Base-by-base conservation (phyloP, 331 rosid genomes). In the Telfairia occidentalis region DNA sequence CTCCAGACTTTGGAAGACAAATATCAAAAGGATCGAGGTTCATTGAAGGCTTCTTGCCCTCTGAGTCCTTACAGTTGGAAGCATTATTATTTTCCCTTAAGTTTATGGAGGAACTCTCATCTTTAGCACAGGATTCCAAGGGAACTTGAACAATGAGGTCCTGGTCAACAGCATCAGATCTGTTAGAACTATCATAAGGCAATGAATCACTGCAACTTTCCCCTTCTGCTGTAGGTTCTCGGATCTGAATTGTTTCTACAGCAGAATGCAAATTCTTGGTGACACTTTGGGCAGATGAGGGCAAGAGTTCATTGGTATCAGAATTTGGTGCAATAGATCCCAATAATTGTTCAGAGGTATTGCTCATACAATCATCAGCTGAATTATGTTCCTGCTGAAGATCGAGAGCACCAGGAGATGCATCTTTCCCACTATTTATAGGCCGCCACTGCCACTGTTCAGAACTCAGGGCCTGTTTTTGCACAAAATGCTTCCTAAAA, bases 21-120 rank as follows among this genome's bases (percentile, higher is more conserved):
- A 93, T 85, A 83, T 91, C 96, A 71, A 87, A 88, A 29, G 77
- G 4, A 4, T 38, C 59, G 10, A 5, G 61, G 23, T 9, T 32
- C 9, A 7, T 8, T 0, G 65, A 42, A 15, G 70, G 18, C 49
- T 79, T 78, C 30, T 76, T 42, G 60, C 70, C 71, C 65, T 78
- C 75, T 13, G 65, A 7, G 32, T 37, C 76, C n/a, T 13, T 28
- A 40, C 12, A 48, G 76, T 59, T 15, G 0, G 60, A 69, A 40
- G 43, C 26, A 54, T 55, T 16, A 21, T 38, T 30, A 13, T 43
- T 23, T 3, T 65, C 32, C 75, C 65, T 18, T 16, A 16, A 3
- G 16, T 52, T 79, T 42, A 16, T 3, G 13, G 66, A 18, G 0
- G 71, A 61, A 24, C 60, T 32, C 61, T 32, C 78, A 45, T 5